These are phyloP conservation scores for Crucibulum laeve DNA, from an alignment of 768 basidiomycete species.

Conservation along the genomic window DNA sequence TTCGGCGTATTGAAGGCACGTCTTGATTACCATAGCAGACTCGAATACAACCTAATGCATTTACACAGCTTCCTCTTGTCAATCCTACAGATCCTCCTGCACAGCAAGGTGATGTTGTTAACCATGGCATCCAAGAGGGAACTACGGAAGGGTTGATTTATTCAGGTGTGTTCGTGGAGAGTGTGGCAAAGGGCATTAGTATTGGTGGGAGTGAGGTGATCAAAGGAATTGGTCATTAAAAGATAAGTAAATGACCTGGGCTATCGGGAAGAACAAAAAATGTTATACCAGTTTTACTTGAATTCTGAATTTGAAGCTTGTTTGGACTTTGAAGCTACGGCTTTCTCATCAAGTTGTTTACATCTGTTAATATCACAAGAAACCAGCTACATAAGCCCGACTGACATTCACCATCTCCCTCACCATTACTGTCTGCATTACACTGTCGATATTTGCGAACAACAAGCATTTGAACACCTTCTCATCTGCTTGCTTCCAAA, in stretches of 20 bases:
- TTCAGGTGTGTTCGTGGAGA: slow-evolving; percentile 57
- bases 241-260: neutral
- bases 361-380: too few relatives aligned
- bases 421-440: too few relatives aligned
- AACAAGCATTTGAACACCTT: too few relatives aligned
- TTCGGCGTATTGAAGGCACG: neutral
- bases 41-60: neutral
- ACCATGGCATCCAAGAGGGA: slow-evolving; percentile 57
- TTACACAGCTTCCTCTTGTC: slow-evolving; percentile 46
- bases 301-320: too few relatives aligned
- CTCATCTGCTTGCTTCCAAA: too few relatives aligned
- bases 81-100: slow-evolving; percentile 37
- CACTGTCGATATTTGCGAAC: too few relatives aligned
- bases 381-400: too few relatives aligned
- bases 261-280: neutral
- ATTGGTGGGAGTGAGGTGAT: slow-evolving; percentile 17
- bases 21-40: neutral
- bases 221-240: neutral
- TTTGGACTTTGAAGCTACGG: too few relatives aligned
- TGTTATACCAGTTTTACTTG: neutral
- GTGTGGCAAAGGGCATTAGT: slow-evolving; percentile 31
- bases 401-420: too few relatives aligned
- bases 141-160: slow-evolving; percentile 49
- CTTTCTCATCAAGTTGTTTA: too few relatives aligned
- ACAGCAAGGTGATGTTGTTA: slow-evolving; percentile 52